Evolutionary conservation across 176 grass and related monocot genomes (phyloP), one percentile per base, ranked within the genome.

Genomic region (Cenchrus fungigraminus): DNA sequence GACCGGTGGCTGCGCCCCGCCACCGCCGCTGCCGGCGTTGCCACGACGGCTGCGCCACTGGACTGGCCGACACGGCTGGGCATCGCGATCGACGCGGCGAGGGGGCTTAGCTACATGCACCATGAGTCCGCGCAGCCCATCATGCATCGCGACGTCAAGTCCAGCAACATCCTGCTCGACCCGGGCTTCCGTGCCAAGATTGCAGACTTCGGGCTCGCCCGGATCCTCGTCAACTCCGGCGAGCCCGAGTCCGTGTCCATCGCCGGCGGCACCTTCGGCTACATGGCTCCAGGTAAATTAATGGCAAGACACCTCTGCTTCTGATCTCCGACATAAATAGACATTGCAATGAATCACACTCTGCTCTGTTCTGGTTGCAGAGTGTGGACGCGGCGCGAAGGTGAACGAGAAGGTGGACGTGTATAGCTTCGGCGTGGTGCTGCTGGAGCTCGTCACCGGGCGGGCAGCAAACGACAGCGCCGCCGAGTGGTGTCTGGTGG

Each of bases 371-470:
- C 19, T 68, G 43, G 12, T 43, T 72, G 78, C 77, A 95, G 94
- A 97, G 84, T 91, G 55, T 16, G 84, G 45, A 2, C 73, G 47
- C 9, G 32, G 45, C 9, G 44, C 12, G 4, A 91, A 90, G 82
- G 74, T 93, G 20, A 84, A 74, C 58, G 56, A 97, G 90, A 97
- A 97, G 78, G 89, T 91, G 71, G 94, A 97, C 70, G 89, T 93
- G 72, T 97, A 86, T n/a, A 93, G 91, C 67, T 97, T 97, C 15
- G 94, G 91, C 16, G 94, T 91, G 6, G 94, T 97, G 65, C 89
- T 97, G 46, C 80, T 97, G 70, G 94, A 97, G 84, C 78, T 97
- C 8, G 50, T 16, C 0, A 97, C 91, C 0, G 89, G 91, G 3
- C 22, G 82, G n/a, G 61, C 32, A 84, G 89, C 94, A 1, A 88